Evolutionary conservation across 2,329 filamentous ascomycete genomes (phyloP).

Genomic region (Claviceps maximensis): DNA sequence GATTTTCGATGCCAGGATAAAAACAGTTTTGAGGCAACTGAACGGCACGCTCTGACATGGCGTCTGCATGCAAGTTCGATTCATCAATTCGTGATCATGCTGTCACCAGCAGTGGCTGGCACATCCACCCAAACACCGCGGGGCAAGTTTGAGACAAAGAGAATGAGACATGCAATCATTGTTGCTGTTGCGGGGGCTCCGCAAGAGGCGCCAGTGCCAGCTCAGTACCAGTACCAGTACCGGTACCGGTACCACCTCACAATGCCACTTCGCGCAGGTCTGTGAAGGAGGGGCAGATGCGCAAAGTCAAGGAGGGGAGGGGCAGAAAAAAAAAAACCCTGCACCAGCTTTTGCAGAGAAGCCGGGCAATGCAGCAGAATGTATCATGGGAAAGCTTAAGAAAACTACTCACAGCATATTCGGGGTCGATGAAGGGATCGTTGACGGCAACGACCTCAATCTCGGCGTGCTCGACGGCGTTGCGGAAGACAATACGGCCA

Average conservation of each 20-base stretch:
- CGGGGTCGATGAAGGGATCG: constrained; percentile 96
- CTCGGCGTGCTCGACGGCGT: constrained; percentile 79
- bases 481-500: constrained; percentile 98
- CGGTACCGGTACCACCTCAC: background rate
- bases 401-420: constrained; percentile 74
- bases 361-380: background rate
- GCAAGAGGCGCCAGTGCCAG: background rate
- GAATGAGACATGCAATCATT: background rate
- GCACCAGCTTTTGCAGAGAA: background rate
- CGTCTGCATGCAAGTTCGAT: background rate
- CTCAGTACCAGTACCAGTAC: background rate
- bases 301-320: constrained; percentile 6
- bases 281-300: constrained; percentile 8
- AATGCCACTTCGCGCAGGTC: background rate
- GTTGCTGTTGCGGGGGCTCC: background rate
- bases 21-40: background rate
- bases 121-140: background rate
- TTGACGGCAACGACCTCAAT: constrained; percentile 95
- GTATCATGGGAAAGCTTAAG: background rate
- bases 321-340: constrained; percentile 3
- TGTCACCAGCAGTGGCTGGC: background rate
- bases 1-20: background rate
- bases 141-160: background rate
- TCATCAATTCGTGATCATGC: background rate
- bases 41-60: background rate